Evolutionary conservation across 176 grass and related monocot genomes (phyloP).

Genomic region (Phoenix dactylifera): DNA sequence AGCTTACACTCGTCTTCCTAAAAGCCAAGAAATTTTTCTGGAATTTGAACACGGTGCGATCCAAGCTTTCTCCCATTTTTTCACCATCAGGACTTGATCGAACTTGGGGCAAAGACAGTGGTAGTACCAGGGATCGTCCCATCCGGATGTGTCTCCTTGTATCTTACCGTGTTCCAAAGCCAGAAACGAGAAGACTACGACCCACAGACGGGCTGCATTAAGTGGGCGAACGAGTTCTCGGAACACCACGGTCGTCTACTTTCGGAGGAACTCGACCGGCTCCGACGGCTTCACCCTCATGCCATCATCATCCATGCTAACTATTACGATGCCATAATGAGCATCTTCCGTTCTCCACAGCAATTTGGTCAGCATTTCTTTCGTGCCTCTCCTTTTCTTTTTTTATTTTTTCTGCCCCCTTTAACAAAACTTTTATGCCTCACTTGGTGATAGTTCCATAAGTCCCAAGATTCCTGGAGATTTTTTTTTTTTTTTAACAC

Average conservation of each 20-base stretch:
- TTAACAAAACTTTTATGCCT: too few relatives aligned
- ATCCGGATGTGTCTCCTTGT: conserved; percentile 50
- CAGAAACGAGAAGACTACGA: conserved; percentile 29
- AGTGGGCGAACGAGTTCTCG: conserved; percentile 55
- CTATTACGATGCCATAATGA: conserved; percentile 53
- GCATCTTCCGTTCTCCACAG: conserved; percentile 31
- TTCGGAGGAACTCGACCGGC: conserved; percentile 17
- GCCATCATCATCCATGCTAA: conserved; percentile 72
- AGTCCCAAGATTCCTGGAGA: too few relatives aligned
- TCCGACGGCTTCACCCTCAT: conserved; percentile 33
- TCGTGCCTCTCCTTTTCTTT: neutral
- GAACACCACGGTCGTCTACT: conserved; percentile 54
- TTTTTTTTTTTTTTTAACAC: too few relatives aligned
- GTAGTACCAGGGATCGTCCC: conserved; percentile 77
- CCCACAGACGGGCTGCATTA: conserved; percentile 39
- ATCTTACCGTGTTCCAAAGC: conserved; percentile 37
- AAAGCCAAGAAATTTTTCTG: too few relatives aligned
- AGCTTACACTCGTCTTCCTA: neutral
- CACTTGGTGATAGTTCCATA: too few relatives aligned
- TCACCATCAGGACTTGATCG: conserved; percentile 51
- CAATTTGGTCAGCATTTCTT: conserved; percentile 32
- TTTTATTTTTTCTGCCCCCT: too few relatives aligned
- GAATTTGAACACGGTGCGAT: too few relatives aligned
- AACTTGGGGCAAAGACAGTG: conserved; percentile 48
- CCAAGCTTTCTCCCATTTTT: too few relatives aligned